Conservation (phyloP, 2,329 filamentous ascomycete species). For the Phialophora expanda region DNA sequence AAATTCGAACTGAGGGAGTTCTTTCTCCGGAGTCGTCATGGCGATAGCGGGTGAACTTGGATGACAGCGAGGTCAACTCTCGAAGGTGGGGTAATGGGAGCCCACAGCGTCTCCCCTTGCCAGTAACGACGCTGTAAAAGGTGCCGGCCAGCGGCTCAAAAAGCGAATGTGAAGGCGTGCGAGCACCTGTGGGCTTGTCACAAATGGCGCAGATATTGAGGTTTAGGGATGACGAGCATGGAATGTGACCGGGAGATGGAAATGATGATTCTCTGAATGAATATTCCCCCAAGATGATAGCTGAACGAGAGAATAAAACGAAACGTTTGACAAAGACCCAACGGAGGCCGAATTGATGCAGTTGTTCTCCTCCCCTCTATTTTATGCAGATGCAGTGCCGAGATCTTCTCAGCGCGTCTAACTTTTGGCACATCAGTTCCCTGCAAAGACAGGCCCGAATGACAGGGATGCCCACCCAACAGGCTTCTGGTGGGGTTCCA, state of each 20-base stretch:
- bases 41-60: background rate
- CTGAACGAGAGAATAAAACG: conserved; percentile 15
- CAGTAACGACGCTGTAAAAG: background rate
- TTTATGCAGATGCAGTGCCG: conserved; percentile 7
- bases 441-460: conserved; percentile 9
- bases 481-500: conserved; percentile 3
- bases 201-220: conserved; percentile 16
- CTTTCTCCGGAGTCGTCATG: conserved; percentile 47
- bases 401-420: conserved; percentile 1
- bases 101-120: background rate
- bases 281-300: background rate
- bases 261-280: background rate
- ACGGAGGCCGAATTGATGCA: conserved; percentile 14
- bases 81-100: background rate
- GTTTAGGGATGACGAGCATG: background rate
- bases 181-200: background rate
- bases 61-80: background rate
- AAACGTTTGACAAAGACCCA: background rate
- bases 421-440: background rate
- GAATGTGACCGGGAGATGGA: background rate
- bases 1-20: conserved; percentile 41
- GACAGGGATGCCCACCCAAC: conserved; percentile 11
- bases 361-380: background rate
- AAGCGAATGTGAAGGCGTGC: conserved; percentile 9
- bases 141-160: conserved; percentile 27